Percentiles rank a stretch among this genome's conserved stretches.
Evolutionary conservation across 805 yeast species (phyloP).

Genomic region (Starmerella stellata): DNA sequence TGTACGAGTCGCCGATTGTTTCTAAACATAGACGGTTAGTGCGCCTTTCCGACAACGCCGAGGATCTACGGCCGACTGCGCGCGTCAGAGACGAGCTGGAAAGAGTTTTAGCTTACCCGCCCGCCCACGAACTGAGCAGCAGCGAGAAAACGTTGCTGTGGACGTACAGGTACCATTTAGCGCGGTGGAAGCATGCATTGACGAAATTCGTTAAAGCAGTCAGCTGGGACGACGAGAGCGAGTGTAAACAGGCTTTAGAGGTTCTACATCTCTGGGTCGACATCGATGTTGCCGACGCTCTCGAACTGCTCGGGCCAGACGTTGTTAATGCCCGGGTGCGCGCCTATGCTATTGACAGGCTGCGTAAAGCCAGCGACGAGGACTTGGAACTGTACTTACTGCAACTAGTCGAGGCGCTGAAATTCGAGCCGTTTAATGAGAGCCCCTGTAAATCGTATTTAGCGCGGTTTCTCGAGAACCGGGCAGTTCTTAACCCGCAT

Average conservation of each 20-base stretch:
- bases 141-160: constrained; percentile 75
- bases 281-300: constrained; percentile 65
- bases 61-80: constrained; percentile 76
- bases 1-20: constrained; percentile 65
- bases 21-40: constrained; percentile 68
- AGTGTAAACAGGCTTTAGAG: constrained; percentile 60
- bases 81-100: constrained; percentile 57
- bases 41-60: constrained; percentile 57
- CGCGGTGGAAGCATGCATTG: constrained; percentile 48
- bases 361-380: constrained; percentile 57
- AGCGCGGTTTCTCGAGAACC: constrained; percentile 48
- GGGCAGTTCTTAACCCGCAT: constrained; percentile 45
- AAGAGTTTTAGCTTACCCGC: constrained; percentile 54
- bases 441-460: constrained; percentile 18
- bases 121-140: constrained; percentile 62
- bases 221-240: constrained; percentile 72
- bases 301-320: constrained; percentile 66
- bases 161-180: constrained; percentile 71
- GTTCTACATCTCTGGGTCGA: constrained; percentile 53
- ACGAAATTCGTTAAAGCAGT: constrained; percentile 75
- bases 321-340: constrained; percentile 59
- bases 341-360: constrained; percentile 71
- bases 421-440: constrained; percentile 41
- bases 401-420: constrained; percentile 81
- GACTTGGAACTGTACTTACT: constrained; percentile 67